Evolutionary conservation across 83 land plant genomes (phyloP).

Genomic region (Picea abies): DNA sequence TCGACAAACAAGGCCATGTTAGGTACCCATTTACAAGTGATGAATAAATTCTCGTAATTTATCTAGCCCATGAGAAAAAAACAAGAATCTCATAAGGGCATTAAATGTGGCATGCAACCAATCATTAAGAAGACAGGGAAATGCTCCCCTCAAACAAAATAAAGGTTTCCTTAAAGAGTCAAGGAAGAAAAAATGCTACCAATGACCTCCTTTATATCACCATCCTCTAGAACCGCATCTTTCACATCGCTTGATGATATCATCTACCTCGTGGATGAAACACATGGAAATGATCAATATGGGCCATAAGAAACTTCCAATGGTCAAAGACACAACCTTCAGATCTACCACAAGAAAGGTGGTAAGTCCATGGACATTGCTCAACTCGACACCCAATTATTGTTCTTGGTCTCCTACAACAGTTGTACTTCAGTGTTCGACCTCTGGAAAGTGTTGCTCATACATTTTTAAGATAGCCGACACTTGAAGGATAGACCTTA

Average conservation of each 20-base stretch:
- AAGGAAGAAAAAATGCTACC: no score
- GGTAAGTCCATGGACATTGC: constrained; percentile 93
- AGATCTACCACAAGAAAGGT: constrained; percentile 93
- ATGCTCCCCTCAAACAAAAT: no score
- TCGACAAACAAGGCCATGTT: no score
- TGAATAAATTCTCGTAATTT: no score
- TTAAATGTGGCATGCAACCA: no score
- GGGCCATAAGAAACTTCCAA: constrained; percentile 91
- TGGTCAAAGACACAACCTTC: constrained; percentile 91
- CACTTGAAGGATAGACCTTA: no score
- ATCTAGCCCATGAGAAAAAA: no score
- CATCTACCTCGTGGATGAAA: constrained; percentile 70
- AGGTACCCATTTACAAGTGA: no score
- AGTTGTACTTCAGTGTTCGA: constrained; percentile 78
- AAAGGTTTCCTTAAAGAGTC: no score
- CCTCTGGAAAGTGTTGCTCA: constrained; percentile 94
- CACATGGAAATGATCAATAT: constrained; percentile 76
- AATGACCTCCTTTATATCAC: constrained; percentile 33
- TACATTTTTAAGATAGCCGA: constrained; percentile 16
- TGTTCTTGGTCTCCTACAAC: constrained; percentile 92
- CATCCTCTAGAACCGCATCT: constrained; percentile 50
- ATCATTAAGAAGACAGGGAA: no score
- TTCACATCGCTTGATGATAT: constrained; percentile 32
- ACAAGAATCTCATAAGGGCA: no score
- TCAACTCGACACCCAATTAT: constrained; percentile 99